Base-by-base conservation (phyloP, 805 yeast genomes). In the Yarrowia hollandica region DNA sequence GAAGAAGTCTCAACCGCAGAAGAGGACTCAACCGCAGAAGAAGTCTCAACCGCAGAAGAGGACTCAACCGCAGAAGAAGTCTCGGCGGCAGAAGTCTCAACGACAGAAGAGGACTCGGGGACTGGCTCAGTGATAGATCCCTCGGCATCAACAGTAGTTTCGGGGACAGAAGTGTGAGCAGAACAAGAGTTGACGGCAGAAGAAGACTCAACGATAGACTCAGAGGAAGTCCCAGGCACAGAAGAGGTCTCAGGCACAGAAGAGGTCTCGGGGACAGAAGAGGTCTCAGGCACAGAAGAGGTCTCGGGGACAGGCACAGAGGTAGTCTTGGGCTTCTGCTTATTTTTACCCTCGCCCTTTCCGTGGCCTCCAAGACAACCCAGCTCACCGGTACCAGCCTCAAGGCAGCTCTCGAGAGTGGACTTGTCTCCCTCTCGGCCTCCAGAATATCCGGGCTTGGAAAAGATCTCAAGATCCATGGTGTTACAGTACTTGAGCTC, bases 401-500 rank as follows among this genome's bases (percentile, higher is more conserved):
- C 44, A 9, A 39, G 30, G 11, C 44, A 39, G 30, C 30, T 39
- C 21, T 39, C 21, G 2, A 39, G 44, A 11, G 30, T 39, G 3
- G 30, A 22, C 26, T 21, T 37, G 15, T 9, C 30, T 14, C 44
- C 9, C 3, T 39, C 21, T 11, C 3, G 6, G 30, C 44, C 30
- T 2, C 44, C 44, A 15, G 44, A 39, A 9, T 9, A 4, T 2
- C 44, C 44, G 5, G 44, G 44, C 10, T 39, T 4, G 21, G 9
- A 7, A 5, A 22, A 39, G n/a, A 39, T 23, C 44, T 39, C 19
- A 9, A 23, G 30, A 10, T 39, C 8, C 7, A 39, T 19, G n/a
- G 28, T 23, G 44, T 39, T 39, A 21, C 44, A 39, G 44, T 39
- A 39, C 44, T 23, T 22, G 30, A n/a, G 11, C 30, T 39, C 44